Percentiles rank a stretch among this genome's conserved stretches.
phyloP scores from a whole-genome alignment of 176 grass and related monocot genomes.

The Aegilops bicornis region DNA sequence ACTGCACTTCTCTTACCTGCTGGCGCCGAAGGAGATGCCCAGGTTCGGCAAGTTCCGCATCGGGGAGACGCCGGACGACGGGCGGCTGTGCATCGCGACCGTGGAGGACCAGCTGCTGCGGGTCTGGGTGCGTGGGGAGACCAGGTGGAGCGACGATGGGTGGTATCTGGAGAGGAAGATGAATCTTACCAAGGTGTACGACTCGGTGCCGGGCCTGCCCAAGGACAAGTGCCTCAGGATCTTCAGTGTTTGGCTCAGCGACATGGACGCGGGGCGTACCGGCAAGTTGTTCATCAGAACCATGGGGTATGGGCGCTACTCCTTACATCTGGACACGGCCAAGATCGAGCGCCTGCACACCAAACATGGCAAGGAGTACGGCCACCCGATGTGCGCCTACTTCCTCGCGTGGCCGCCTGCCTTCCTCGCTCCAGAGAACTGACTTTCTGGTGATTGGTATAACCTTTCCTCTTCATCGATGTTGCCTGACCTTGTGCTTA shows the following conservation, averaged over 20 bases:
- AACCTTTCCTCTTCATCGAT: not conserved
- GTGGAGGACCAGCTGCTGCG: not conserved
- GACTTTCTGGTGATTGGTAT: not conserved
- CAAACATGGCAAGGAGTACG: slow-evolving; percentile 1
- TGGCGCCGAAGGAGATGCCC: not conserved
- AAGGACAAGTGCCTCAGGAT: not conserved
- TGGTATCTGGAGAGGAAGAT: slow-evolving; percentile 23
- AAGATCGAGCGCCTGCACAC: not conserved
- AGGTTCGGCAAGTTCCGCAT: not conserved
- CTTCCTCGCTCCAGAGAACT: not conserved
- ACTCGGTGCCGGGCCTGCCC: not conserved
- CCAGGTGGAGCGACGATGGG: not conserved
- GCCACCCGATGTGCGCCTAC: not conserved
- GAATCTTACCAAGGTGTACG: not conserved
- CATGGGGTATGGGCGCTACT: not conserved
- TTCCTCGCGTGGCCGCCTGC: not conserved
- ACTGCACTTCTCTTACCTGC: not conserved
- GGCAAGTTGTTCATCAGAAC: slow-evolving; percentile 1
- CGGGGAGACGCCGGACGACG: slow-evolving; percentile 2
- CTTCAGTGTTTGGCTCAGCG: not conserved
- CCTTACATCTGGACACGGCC: not conserved
- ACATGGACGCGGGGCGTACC: slow-evolving; percentile 1
- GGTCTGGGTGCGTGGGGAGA: not conserved
- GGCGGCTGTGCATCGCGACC: not conserved
- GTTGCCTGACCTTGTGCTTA: not conserved